Evolutionary conservation across 768 basidiomycete species (phyloP).

Genomic region (Amanita pallidorosea): DNA sequence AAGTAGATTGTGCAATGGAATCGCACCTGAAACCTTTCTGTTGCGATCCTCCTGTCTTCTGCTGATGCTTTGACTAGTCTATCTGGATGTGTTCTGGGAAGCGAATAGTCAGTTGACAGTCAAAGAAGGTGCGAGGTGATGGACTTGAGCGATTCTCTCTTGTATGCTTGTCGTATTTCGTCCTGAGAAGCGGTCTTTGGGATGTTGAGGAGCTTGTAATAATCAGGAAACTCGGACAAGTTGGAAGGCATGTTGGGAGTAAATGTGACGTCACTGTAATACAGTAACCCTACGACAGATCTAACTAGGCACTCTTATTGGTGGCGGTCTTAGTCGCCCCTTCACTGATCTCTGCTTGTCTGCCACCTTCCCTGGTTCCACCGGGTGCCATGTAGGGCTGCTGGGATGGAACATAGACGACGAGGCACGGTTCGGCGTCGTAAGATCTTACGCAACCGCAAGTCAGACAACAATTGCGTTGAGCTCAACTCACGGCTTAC

Average conservation of each 20-base stretch:
- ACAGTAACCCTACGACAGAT: background rate
- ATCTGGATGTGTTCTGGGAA: slow-evolving; percentile 78
- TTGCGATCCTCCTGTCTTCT: slow-evolving; percentile 62
- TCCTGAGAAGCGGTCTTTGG: slow-evolving; percentile 50
- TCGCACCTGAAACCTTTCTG: slow-evolving; percentile 76
- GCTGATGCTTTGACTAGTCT: slow-evolving; percentile 60
- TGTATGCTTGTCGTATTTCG: slow-evolving; percentile 69
- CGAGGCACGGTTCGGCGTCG: background rate
- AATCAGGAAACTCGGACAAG: slow-evolving; percentile 76
- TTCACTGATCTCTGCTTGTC: slow-evolving; percentile 1
- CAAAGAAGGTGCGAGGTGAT: background rate
- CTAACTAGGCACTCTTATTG: background rate
- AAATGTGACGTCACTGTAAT: slow-evolving; percentile 16
- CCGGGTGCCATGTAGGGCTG: background rate
- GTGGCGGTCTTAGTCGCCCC: slow-evolving; percentile 9
- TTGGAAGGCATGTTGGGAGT: slow-evolving; percentile 9
- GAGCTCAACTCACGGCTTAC: slow-evolving; percentile 13
- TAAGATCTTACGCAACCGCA: slow-evolving; percentile 5
- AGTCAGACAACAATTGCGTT: slow-evolving; percentile 6
- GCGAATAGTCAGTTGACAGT: slow-evolving; percentile 11
- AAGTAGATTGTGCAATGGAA: background rate
- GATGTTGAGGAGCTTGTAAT: slow-evolving; percentile 57
- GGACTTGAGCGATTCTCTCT: slow-evolving; percentile 67
- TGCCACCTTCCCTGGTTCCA: background rate
- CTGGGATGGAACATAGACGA: background rate